Conservation (phyloP, 148 eudicot genomes). For the Persicaria tinctoria region DNA sequence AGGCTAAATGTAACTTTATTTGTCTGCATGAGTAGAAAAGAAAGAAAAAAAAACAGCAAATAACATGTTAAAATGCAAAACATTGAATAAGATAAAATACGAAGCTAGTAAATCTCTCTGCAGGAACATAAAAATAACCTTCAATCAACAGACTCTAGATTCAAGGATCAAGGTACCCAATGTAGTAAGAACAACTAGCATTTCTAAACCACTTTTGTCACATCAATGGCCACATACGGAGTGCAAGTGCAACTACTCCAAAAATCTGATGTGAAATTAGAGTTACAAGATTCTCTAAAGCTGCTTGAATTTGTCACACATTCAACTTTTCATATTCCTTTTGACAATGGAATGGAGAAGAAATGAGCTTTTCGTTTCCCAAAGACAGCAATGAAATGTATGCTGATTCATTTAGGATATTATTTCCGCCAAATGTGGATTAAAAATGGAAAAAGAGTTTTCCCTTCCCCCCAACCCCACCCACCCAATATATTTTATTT, state of each 20-base stretch:
- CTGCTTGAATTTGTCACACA: not conserved
- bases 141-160: not conserved
- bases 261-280: not conserved
- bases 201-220: not conserved
- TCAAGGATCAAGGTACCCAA: not conserved
- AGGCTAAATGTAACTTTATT: conserved; percentile 87
- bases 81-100: not conserved
- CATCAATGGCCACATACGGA: not conserved
- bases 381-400: not conserved
- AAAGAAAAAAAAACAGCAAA: not conserved
- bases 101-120: not conserved
- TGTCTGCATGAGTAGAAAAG: conserved; percentile 40
- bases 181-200: not conserved
- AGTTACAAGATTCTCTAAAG: not conserved
- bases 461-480: not conserved
- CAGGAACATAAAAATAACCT: not conserved
- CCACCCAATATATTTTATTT: not conserved
- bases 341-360: not conserved
- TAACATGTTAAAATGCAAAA: not conserved
- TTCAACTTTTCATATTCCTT: not conserved
- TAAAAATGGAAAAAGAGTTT: not conserved
- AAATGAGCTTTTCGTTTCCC: not conserved
- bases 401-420: not conserved
- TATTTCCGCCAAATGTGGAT: not conserved
- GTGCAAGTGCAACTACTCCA: not conserved